phyloP scores from a whole-genome alignment of 2,329 filamentous ascomycete genomes.

The Dothidotthia symphoricarpi region DNA sequence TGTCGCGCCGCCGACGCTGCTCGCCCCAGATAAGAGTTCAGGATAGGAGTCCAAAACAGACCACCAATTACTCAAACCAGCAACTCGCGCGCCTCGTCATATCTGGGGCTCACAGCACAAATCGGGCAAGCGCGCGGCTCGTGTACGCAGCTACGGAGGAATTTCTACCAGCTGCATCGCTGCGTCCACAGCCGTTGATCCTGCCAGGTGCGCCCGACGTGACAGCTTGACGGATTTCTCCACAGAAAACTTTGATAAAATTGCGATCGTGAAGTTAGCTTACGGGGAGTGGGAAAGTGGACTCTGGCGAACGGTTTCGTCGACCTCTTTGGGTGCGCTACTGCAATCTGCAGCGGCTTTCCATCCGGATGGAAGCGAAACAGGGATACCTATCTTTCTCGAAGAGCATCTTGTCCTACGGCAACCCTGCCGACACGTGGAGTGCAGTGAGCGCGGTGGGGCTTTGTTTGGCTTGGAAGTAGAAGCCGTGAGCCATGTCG shows the following conservation, averaged over 20 bases:
- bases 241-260: slow-evolving; percentile 34
- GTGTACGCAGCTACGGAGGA: slow-evolving; percentile 7
- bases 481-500: slow-evolving; percentile 20
- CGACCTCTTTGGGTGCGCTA: slow-evolving; percentile 30
- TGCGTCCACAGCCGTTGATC: slow-evolving; percentile 13
- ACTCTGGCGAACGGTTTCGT: slow-evolving; percentile 28
- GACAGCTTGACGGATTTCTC: slow-evolving; percentile 23
- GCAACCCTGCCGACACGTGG: slow-evolving; percentile 41
- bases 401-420: slow-evolving; percentile 28
- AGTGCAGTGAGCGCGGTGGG: slow-evolving; percentile 19
- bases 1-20: no score
- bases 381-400: slow-evolving; percentile 24
- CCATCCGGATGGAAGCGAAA: slow-evolving; percentile 40
- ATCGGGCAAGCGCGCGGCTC: slow-evolving; percentile 7
- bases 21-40: no score
- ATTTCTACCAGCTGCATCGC: slow-evolving; percentile 19
- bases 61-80: slow-evolving; percentile 15
- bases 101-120: slow-evolving; percentile 8
- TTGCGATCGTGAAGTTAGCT: slow-evolving; percentile 31
- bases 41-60: no score
- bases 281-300: slow-evolving; percentile 42
- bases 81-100: slow-evolving; percentile 18
- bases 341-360: slow-evolving; percentile 37
- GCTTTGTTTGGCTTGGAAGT: slow-evolving; percentile 25
- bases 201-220: slow-evolving; percentile 11